These are phyloP conservation scores for Glebionis coronaria DNA, from an alignment of 129 eudicot species.

Conservation along the genomic window DNA sequence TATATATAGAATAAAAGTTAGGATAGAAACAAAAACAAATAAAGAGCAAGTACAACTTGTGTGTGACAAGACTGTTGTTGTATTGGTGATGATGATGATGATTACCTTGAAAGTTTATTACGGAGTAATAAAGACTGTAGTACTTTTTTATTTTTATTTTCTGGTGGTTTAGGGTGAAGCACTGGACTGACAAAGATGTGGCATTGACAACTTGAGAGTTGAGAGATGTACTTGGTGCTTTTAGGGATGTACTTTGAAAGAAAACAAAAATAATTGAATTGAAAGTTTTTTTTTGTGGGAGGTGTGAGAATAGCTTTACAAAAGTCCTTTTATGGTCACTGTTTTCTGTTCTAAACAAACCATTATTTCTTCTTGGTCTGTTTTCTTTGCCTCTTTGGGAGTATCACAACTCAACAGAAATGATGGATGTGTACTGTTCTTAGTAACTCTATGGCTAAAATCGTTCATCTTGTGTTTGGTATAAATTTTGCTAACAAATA, in stretches of 20 bases:
- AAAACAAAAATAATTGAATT: not conserved
- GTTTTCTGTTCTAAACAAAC: slow-evolving; percentile 30
- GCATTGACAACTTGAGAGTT: slow-evolving; percentile 18
- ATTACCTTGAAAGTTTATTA: slow-evolving; percentile 22
- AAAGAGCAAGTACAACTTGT: slow-evolving; percentile 30
- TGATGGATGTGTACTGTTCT: slow-evolving; percentile 13
- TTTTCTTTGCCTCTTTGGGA: slow-evolving; percentile 32
- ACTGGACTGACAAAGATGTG: slow-evolving; percentile 27
- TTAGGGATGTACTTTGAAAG: slow-evolving; percentile 19
- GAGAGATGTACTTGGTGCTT: slow-evolving; percentile 20
- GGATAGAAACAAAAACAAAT: slow-evolving; percentile 19
- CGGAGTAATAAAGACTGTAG: slow-evolving; percentile 13
- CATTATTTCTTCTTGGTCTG: not conserved
- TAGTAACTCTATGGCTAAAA: not conserved
- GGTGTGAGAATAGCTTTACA: slow-evolving; percentile 26
- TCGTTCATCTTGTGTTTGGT: not conserved
- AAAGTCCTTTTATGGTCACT: slow-evolving; percentile 35
- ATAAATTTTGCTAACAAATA: not conserved
- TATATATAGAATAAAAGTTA: no score
- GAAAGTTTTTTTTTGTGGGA: slow-evolving; percentile 1
- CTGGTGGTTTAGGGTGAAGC: slow-evolving; percentile 32
- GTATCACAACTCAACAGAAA: slow-evolving; percentile 26
- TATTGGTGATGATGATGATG: slow-evolving; percentile 27
- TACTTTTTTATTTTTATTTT: slow-evolving; percentile 3
- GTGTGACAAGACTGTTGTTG: slow-evolving; percentile 35